These are phyloP conservation scores for Hygrophorus russula DNA, from an alignment of 768 basidiomycete genomes.

Conservation along the genomic window DNA sequence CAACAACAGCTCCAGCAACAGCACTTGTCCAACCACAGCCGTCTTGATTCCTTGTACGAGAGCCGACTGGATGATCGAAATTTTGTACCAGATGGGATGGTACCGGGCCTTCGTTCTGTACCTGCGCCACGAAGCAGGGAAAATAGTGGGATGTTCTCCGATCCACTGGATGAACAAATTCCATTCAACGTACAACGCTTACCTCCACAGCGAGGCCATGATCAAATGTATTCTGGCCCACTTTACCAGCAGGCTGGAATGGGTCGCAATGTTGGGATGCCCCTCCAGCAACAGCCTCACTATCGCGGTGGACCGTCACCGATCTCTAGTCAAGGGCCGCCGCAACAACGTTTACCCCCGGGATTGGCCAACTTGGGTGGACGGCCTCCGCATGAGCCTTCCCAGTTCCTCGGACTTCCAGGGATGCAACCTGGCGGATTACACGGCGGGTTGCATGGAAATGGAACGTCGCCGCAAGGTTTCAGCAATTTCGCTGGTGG, in stretches of 20 bases:
- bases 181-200: conserved; percentile 53
- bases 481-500: conserved; percentile 44
- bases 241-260: conserved; percentile 36
- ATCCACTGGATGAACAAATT: conserved; percentile 48
- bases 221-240: conserved; percentile 45
- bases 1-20: conserved; percentile 22
- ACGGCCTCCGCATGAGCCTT: conserved; percentile 70
- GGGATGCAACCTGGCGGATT: conserved; percentile 32
- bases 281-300: conserved; percentile 48
- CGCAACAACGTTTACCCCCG: conserved; percentile 60
- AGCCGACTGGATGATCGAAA: conserved; percentile 64
- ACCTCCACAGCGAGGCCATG: conserved; percentile 36
- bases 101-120: conserved; percentile 66
- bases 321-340: conserved; percentile 29
- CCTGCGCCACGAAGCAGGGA: conserved; percentile 55
- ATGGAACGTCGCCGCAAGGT: conserved; percentile 28
- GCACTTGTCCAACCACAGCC: conserved; percentile 30
- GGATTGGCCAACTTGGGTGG: conserved; percentile 76
- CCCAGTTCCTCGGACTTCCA: conserved; percentile 46
- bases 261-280: conserved; percentile 40
- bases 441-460: conserved; percentile 35
- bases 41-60: conserved; percentile 62
- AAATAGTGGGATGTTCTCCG: conserved; percentile 39
- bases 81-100: conserved; percentile 79
- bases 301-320: conserved; percentile 68